These are phyloP conservation scores for Aegilops sharonensis DNA, from an alignment of 176 grass and related monocot genomes.

Conservation along the genomic window DNA sequence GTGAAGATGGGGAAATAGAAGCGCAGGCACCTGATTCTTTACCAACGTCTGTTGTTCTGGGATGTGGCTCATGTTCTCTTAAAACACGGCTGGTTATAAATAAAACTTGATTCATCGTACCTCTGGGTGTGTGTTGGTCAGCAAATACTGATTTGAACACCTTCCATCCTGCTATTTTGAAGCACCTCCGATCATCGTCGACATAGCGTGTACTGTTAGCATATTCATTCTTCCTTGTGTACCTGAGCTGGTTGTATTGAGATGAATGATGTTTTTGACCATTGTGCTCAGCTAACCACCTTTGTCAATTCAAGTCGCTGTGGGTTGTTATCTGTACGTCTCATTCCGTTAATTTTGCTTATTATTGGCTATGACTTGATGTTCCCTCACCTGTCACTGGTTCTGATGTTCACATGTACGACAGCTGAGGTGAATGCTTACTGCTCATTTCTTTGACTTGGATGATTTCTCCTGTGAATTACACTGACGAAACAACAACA, in stretches of 20 bases:
- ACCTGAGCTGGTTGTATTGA: background rate
- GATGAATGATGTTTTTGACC: conserved; percentile 29
- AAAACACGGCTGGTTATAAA: conserved; percentile 50
- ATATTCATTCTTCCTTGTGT: background rate
- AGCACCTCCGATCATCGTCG: background rate
- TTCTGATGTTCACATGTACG: conserved; percentile 21
- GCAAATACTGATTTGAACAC: background rate
- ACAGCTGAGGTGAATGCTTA: conserved; percentile 13
- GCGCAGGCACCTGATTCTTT: conserved; percentile 10
- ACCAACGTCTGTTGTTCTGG: conserved; percentile 47
- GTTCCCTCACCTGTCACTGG: background rate
- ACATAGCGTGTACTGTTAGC: background rate
- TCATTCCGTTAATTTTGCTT: conserved; percentile 24
- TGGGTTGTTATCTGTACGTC: conserved; percentile 15
- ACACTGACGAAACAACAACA: background rate
- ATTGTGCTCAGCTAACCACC: conserved; percentile 16
- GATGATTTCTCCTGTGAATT: background rate
- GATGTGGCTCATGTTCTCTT: conserved; percentile 75
- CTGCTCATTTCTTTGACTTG: conserved; percentile 18
- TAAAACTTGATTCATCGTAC: conserved; percentile 18
- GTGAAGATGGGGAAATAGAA: conserved; percentile 46
- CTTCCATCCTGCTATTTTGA: background rate
- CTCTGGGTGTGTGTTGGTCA: background rate
- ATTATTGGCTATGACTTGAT: conserved; percentile 8
- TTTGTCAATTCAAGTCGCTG: background rate